Evolutionary conservation across 169 alveolate species (phyloP).

Genomic region (Cryptosporidium tyzzeri): DNA sequence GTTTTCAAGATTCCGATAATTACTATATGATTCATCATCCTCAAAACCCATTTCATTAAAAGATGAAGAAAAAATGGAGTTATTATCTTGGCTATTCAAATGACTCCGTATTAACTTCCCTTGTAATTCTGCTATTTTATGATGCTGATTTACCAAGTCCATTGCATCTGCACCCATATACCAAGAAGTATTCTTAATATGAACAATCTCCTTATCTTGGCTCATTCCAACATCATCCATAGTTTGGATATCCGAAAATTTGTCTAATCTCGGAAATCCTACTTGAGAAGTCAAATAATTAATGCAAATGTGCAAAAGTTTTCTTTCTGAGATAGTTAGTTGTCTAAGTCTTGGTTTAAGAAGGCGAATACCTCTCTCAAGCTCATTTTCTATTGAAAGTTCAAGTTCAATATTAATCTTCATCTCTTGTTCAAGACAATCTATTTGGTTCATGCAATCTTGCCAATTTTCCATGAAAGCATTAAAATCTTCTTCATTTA

Average conservation of each 20-base stretch:
- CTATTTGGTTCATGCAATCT: constrained; percentile 6
- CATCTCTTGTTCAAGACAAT: constrained; percentile 37
- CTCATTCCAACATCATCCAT: not conserved
- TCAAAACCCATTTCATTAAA: constrained; percentile 23
- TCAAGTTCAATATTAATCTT: constrained; percentile 44
- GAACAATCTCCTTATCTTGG: constrained; percentile 2
- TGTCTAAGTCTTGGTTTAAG: constrained; percentile 41
- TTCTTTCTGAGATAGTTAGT: constrained; percentile 47
- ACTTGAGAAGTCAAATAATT: constrained; percentile 58
- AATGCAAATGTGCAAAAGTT: constrained; percentile 32
- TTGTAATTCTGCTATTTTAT: constrained; percentile 65
- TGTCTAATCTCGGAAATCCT: constrained; percentile 48
- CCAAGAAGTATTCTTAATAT: constrained; percentile 30
- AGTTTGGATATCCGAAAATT: not conserved
- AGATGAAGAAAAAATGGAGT: not conserved
- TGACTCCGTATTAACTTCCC: constrained; percentile 26
- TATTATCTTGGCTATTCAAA: constrained; percentile 1
- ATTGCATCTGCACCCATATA: constrained; percentile 65
- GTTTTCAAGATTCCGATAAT: not conserved
- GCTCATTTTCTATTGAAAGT: constrained; percentile 45
- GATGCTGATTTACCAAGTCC: constrained; percentile 49
- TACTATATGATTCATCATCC: constrained; percentile 29
- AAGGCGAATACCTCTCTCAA: constrained; percentile 45
- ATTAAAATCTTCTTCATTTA: constrained; percentile 26
- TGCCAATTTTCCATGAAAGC: constrained; percentile 15